Base-by-base conservation (phyloP, 148 eudicot species). In the Rhododendron williamsianum region DNA sequence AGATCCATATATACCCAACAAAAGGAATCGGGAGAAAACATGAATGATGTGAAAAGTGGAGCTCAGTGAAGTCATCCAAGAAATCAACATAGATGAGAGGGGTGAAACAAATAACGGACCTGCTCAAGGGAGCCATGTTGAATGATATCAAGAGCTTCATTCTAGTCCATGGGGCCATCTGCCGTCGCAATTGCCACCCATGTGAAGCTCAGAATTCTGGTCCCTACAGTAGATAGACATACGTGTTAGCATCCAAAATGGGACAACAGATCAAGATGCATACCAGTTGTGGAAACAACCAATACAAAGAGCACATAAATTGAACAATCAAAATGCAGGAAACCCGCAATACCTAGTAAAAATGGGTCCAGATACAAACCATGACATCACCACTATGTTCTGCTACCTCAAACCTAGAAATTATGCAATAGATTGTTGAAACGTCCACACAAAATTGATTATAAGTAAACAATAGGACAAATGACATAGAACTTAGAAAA, bases 361-460 rank as follows among this genome's bases (percentile, higher is more conserved):
- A 25, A 81, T 87, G 41, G 98, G 96, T 23, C 84, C 93, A 85
- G 91, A 84, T 48, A 90, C 83, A 60, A 94, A 91, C 65, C 98
- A 85, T 56, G 94, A 84, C 89, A 89, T 97, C 99, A 83, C 98
- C 98, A 90, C 99, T 97, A 88, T 91, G 98, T 88, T 97, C 98
- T 48, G 99, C 98, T 72, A 90, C 43, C 43, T 38, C 43, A 5
- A 0, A 38, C 43, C 43, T 38, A 5, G 43, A 38, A 38, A 38
- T 38, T 4, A 38, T 4, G 43, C 0, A 38, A 38, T 2, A 35
- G 36, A 1, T 35, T 35, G 36, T 35, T 35, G 36, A 35, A 35
- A 35, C 36, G 2, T 35, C 36, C 2, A 35, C 3, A 35, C 36
- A 35, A 35, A 35, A 35, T 35, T 35, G 36, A 35, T 35, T 35